Base-by-base conservation (phyloP, 2,329 filamentous ascomycete species). In the Trematosphaeria pertusa region DNA sequence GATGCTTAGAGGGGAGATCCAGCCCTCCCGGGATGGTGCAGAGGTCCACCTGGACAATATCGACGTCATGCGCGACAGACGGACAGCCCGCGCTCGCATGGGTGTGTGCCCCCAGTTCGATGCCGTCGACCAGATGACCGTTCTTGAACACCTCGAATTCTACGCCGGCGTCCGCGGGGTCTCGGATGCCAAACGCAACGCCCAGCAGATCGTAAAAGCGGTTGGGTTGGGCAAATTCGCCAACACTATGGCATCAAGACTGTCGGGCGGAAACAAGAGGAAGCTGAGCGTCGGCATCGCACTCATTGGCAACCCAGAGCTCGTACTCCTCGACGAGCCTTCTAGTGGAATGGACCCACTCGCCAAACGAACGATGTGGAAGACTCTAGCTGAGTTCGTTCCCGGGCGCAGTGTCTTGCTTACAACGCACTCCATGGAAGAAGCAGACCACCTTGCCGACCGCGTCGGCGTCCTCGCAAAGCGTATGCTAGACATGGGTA, bases 371-470 rank as follows among this genome's bases (percentile, higher is more conserved):
- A 81, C 92, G 57, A 94, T 96, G 88, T 96, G 91, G 91, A 84
- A 84, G 48, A 95, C 90, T 0, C 77, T 96, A 1, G 81, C 81
- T 4, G 79, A 83, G 0, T 85, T 91, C 2, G 84, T 86, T 0
- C 80, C 45, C 9, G 89, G 89, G 0, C 81, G 91, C 9, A 88
- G 86, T 1, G 83, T 96, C 12, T 78, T 96, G 1, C 78, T 96
- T 11, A 96, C 91, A 0, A 96, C 91, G 0, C 91, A 96, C 71
- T 88, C 84, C 43, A 96, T 96, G 91, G 91, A 96, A 69, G 91
- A 96, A 71, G 91, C 91, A 1, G 90, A 95, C 61, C 89, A 90
- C 0, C 78, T 96, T 2, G 91, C 91, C 0, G 83, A 84, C 37
- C 82, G 89, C 1, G 90, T 87, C 0, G 91, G 90, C 10, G 95